Evolutionary conservation across 2,329 filamentous ascomycete genomes (phyloP).

Genomic region (Myriosclerotinia curreyana): DNA sequence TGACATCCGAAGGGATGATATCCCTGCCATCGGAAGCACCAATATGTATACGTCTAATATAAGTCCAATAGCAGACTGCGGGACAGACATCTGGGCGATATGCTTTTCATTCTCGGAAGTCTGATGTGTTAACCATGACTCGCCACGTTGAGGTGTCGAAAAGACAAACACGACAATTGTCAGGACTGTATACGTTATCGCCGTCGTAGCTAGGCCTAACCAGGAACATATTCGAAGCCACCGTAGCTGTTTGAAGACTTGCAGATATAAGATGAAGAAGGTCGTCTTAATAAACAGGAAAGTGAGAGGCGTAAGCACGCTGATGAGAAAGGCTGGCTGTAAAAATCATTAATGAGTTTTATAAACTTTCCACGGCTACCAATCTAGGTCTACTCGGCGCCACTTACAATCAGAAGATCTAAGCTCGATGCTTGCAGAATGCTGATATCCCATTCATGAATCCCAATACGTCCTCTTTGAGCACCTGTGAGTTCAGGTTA

Average conservation of each 20-base stretch:
- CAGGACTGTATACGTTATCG: not conserved
- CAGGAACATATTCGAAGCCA: conserved; percentile 9
- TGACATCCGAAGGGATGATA: not conserved
- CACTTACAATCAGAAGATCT: not conserved
- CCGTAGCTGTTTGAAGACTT: conserved; percentile 1
- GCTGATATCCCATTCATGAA: conserved; percentile 6
- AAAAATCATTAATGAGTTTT: not conserved
- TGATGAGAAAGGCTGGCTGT: not conserved
- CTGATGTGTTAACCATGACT: not conserved
- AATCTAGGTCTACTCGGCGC: not conserved
- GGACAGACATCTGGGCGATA: not conserved
- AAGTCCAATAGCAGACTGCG: conserved; percentile 1
- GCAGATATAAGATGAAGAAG: conserved; percentile 6
- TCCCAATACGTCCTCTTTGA: not conserved
- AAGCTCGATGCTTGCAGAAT: not conserved
- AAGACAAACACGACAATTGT: conserved; percentile 3
- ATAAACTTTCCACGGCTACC: not conserved
- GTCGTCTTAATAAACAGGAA: conserved; percentile 6
- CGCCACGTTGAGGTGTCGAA: not conserved
- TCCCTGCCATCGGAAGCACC: not conserved
- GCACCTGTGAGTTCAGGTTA: not conserved
- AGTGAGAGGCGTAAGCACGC: not conserved
- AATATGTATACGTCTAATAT: conserved; percentile 11
- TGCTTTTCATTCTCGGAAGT: not conserved
- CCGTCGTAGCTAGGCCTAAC: not conserved